Base-by-base conservation (phyloP, 2,329 filamentous ascomycete species). In the Penicillium verrucosum region DNA sequence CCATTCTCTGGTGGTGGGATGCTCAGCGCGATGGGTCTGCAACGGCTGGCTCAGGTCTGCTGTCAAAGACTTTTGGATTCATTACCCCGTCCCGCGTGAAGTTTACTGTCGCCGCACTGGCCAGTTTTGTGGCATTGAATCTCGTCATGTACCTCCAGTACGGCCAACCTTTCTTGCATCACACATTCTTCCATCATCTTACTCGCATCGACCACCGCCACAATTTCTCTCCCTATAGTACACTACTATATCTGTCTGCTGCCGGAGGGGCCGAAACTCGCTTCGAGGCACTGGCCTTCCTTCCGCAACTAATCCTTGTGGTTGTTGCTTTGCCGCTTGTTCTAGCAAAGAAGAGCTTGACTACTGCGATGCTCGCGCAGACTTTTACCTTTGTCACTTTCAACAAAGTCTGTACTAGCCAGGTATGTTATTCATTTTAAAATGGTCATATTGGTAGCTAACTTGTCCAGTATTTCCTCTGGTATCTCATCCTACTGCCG, bases 401-500 rank as follows among this genome's bases (percentile, higher is more conserved):
- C 67, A 99, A 99, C 78, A 99, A 99, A 78, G 94, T 99, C 60
- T 97, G 93, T 81, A 99, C 94, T 3, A 96, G 92, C 69, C 93
- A 97, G 83, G 91, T 94, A 82, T 61, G 82, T 70, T 14, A 51
- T 30, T 36, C 51, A 30, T 30, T 30, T 10, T 18, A 21, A 18
- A 8, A 41, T 50, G 48, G 25, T 32, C 30, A 29, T n/a, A 34
- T 43, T 32, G 14, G 45, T 25, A 16, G 32, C 36, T 50, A 49
- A 34, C 57, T 8, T 21, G 12, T n/a, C 7, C 29, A 96, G 91
- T 99, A 99, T 73, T 99, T 99, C 74, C 83, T 99, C 48, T 99
- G 94, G 94, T 97, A 99, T 75, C 87, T 97, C 75, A 85, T 97
- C 62, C 90, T 99, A 65, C 80, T 97, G 3, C 94, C 94, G 0